Evolutionary conservation across 2,329 filamentous ascomycete genomes (phyloP), one percentile per base, ranked within the genome.

Genomic region (Sclerotinia minor): DNA sequence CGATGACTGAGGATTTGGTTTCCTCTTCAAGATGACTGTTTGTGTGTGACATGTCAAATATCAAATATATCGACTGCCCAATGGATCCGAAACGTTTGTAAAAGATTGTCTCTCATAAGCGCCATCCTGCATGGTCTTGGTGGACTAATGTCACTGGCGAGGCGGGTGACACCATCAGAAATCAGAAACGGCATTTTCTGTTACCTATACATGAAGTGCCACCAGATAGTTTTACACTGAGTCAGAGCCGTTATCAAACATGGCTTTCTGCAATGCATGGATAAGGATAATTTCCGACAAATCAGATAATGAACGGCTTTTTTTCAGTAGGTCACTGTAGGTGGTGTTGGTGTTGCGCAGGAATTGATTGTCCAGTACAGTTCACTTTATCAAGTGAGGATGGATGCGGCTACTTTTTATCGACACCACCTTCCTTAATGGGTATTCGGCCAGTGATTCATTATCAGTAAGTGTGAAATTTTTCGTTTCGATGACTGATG

Each of bases 161-260:
- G 19, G 58, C 58, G 29, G 44, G 44, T 60, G 45, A 61, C 32
- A 50, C 45, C 7, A 32, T 49, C 44, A 17, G 24, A 60, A 49
- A 32, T 29, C 26, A 60, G 29, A 49, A 11, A 21, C 26, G 26
- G 44, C 44, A 21, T 35, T 49, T 24, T 35, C 44, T 32, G 41
- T 47, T 21, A 54, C 52, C 26, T 54, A 17, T 24, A 24, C 53
- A 41, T 35, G n/a, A 32, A 35, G 32, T 35, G 29, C 26, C 29
- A n/a, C 15, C 58, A 17, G 24, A 21, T 49, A 19, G 29, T 17
- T 49, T 61, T 29, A 35, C 29, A 49, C 19, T 24, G 24, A 45
- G 49, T 32, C 45, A 21, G 21, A 50, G 29, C 59, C 59, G 45
- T 61, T 61, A 50, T 61, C 59, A n/a, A 45, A 61, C 59, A 50